phyloP scores from a whole-genome alignment of 139 green algal species.

The Chlamydomonas eustigma region DNA sequence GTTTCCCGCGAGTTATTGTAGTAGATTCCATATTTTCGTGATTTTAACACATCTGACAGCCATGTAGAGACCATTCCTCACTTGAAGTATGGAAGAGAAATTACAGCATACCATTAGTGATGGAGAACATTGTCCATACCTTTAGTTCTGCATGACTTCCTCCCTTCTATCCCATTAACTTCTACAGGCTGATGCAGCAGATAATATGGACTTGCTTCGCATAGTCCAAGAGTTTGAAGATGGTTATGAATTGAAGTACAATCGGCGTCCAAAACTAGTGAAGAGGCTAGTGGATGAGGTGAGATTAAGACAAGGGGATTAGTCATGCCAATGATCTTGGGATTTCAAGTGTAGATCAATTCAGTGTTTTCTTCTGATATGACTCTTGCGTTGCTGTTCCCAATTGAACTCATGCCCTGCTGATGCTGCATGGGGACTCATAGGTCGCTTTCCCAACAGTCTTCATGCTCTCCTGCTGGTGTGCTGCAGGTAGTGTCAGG shows the following conservation, averaged over 20 bases:
- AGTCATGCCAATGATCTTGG: too few relatives aligned
- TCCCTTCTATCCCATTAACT: not conserved
- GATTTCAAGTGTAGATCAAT: too few relatives aligned
- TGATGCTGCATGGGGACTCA: too few relatives aligned
- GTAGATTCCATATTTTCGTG: not conserved
- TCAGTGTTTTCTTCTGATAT: too few relatives aligned
- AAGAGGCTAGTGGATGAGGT: constrained; percentile 28
- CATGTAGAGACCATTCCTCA: not conserved
- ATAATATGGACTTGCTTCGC: constrained; percentile 58
- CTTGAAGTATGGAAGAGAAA: not conserved
- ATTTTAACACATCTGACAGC: not conserved
- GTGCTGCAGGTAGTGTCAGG: constrained; percentile 3
- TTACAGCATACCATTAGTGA: too few relatives aligned
- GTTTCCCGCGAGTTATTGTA: not conserved
- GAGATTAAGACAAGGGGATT: too few relatives aligned
- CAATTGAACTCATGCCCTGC: too few relatives aligned
- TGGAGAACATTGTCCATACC: too few relatives aligned
- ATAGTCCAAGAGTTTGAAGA: constrained; percentile 67
- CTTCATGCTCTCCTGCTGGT: not conserved
- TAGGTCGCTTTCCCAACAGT: too few relatives aligned
- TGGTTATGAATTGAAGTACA: constrained; percentile 54
- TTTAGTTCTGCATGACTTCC: too few relatives aligned
- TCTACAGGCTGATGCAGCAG: constrained; percentile 57
- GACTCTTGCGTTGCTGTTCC: too few relatives aligned
- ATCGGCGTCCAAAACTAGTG: constrained; percentile 52